Base-by-base conservation (phyloP, 352 stramenopile species). In the Phytophthora colocasiae region DNA sequence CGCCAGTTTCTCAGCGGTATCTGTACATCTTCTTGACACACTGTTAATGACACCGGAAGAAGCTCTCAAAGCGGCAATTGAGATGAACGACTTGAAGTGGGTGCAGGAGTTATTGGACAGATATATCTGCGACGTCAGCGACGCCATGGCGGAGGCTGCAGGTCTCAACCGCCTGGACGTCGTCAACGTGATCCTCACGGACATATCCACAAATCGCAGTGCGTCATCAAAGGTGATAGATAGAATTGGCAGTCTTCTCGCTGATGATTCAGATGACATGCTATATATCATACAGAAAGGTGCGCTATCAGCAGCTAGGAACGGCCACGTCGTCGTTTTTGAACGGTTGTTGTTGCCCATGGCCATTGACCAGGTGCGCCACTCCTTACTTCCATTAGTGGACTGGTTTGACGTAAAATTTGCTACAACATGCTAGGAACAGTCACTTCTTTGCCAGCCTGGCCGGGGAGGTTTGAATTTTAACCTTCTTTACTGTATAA, bases 321-420 rank as follows among this genome's bases (percentile, higher is more conserved):
- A 46, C 15, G 29, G 55, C 26, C 55, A 62, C n/a, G 22, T 62
- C 15, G 31, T 27, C 2, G 29, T 47, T 4, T 19, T 54, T 9
- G 38, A 22, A 14, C 22, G 45, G 14, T 26, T 54, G 10, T 14
- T 58, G 6, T 22, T 5, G n/a, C n/a, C n/a, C 22, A 4, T 47
- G 17, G 12, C 39, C 6, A 27, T 47, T 14, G 0, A 22, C 19
- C 19, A 22, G 19, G 19, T 22, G 19, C 19, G 19, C 19, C 1
- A 22, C 19, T 22, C 19, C 19, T 22, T 22, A 22, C 19, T 22
- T 22, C 19, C 19, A 22, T n/a, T n/a, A n/a, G n/a, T n/a, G n/a
- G n/a, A n/a, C n/a, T n/a, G n/a, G n/a, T n/a, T n/a, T n/a, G n/a
- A n/a, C n/a, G n/a, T n/a, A n/a, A n/a, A n/a, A n/a, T n/a, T n/a